Conservation (phyloP, 306 rosid species). For the Crotalaria pallida region DNA sequence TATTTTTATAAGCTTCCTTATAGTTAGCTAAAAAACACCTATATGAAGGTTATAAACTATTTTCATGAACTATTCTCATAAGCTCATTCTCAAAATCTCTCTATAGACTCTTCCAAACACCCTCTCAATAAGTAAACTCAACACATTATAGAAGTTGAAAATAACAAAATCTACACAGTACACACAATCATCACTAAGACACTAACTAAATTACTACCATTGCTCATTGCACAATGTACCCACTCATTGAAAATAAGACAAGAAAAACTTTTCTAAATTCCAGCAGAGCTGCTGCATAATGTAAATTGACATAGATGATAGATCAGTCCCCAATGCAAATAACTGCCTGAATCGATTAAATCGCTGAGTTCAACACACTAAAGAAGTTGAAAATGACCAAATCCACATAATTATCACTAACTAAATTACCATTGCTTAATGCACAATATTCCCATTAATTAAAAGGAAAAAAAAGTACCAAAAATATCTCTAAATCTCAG, state of each 20-base stretch:
- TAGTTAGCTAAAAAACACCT: too few species aligned
- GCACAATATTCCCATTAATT: not conserved
- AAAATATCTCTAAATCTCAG: not conserved
- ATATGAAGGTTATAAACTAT: too few species aligned
- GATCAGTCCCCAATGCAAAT: too few species aligned
- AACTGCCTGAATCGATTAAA: too few species aligned
- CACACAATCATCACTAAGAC: not conserved
- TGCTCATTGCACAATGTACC: not conserved
- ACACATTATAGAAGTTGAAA: not conserved
- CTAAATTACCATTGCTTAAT: not conserved
- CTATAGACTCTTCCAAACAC: too few species aligned
- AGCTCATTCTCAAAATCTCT: too few species aligned
- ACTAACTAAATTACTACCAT: not conserved
- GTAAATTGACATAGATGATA: too few species aligned
- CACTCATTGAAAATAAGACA: not conserved
- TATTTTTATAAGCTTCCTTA: too few species aligned
- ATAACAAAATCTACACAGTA: not conserved
- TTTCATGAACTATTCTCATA: too few species aligned
- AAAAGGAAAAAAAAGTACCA: too few species aligned
- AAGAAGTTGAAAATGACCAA: not conserved
- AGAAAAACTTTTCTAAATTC: not conserved
- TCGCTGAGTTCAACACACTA: not conserved
- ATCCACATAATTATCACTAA: not conserved
- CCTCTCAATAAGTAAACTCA: not conserved
- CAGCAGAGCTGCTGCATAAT: too few species aligned